A percentile compares a stretch with the other conserved stretches of the same genome.
Evolutionary conservation across 331 rosid genomes (phyloP).

Genomic region (Prunus yedoensis): DNA sequence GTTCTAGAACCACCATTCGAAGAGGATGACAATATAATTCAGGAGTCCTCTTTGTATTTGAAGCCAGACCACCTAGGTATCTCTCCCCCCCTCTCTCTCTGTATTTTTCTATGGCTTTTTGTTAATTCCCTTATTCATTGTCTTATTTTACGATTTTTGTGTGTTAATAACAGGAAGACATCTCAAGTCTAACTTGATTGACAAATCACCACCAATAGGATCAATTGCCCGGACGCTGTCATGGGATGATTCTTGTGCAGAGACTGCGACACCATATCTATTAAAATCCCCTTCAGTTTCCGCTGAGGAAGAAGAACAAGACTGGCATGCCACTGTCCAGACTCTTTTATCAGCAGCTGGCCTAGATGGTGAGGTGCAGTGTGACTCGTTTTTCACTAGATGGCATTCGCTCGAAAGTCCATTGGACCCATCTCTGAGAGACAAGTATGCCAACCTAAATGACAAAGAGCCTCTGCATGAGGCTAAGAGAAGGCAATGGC

Average conservation of each 20-base stretch:
- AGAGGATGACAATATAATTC: conserved; percentile 52
- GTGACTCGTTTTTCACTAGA: conserved; percentile 39
- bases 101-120: not conserved
- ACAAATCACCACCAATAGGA: conserved; percentile 95
- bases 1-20: conserved; percentile 73
- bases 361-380: conserved; percentile 47
- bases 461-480: conserved; percentile 60
- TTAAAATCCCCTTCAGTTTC: conserved; percentile 54
- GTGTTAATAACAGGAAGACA: conserved; percentile 42
- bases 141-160: conserved; percentile 8
- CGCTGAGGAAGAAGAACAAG: conserved; percentile 56
- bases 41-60: conserved; percentile 34
- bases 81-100: conserved; percentile 16
- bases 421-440: conserved; percentile 80
- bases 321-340: conserved; percentile 60
- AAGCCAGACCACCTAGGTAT: conserved; percentile 48
- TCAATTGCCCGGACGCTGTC: conserved; percentile 84
- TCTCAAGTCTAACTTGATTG: conserved; percentile 73
- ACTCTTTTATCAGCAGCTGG: conserved; percentile 71
- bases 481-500: conserved; percentile 67
- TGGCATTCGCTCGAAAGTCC: conserved; percentile 78
- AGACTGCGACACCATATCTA: conserved; percentile 43
- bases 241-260: conserved; percentile 69
- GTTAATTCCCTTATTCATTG: not conserved
- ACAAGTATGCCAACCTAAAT: conserved; percentile 47